These are phyloP conservation scores for Sphaerobolus stellatus DNA, from an alignment of 1,284 basidiomycete species.

Conservation along the genomic window DNA sequence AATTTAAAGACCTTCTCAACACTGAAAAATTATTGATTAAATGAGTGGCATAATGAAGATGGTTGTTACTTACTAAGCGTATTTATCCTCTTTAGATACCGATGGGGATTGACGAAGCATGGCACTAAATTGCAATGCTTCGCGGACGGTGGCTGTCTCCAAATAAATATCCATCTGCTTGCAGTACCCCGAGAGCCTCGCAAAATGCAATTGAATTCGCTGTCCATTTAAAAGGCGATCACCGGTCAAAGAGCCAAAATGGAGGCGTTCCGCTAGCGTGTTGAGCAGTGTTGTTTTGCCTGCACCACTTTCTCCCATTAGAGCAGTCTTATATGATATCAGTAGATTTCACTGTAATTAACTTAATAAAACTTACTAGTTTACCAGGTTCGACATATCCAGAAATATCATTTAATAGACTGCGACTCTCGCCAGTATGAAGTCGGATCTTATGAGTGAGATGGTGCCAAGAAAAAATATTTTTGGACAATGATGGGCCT, in stretches of 20 bases:
- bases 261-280: slow-evolving; percentile 77
- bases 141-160: slow-evolving; percentile 72
- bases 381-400: slow-evolving; percentile 84
- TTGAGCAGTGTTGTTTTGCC: slow-evolving; percentile 84
- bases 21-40: slow-evolving; percentile 40
- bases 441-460: slow-evolving; percentile 63
- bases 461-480: slow-evolving; percentile 62
- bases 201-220: slow-evolving; percentile 70
- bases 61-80: slow-evolving; percentile 75
- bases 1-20: slow-evolving; percentile 79
- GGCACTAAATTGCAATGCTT: slow-evolving; percentile 82
- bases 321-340: slow-evolving; percentile 54
- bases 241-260: slow-evolving; percentile 78
- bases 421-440: slow-evolving; percentile 52
- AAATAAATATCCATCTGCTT: slow-evolving; percentile 82
- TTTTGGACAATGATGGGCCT: no score
- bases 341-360: no score
- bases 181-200: slow-evolving; percentile 74
- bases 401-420: slow-evolving; percentile 74
- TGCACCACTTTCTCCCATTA: slow-evolving; percentile 72
- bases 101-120: slow-evolving; percentile 73
- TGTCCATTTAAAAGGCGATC: slow-evolving; percentile 79
- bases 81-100: slow-evolving; percentile 71
- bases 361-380: slow-evolving; percentile 57
- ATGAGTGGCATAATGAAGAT: slow-evolving; percentile 56